Evolutionary conservation across 805 yeast genomes (phyloP).

Genomic region (Yamadazyma philogaea): DNA sequence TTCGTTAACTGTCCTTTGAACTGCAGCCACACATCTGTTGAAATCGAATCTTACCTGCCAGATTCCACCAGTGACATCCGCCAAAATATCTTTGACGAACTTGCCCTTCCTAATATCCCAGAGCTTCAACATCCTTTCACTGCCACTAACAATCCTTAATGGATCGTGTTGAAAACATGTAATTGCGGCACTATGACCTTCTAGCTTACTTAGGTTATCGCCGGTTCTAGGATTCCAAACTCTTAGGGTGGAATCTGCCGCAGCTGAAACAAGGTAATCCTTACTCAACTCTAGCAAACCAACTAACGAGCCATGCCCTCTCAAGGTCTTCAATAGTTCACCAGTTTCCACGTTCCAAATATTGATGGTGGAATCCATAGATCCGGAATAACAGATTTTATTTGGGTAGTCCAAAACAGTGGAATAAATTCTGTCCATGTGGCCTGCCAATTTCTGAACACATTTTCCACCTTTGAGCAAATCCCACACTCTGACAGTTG

Average conservation of each 20-base stretch:
- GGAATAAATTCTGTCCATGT: conserved; percentile 84
- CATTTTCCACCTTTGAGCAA: conserved; percentile 65
- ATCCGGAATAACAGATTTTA: conserved; percentile 82
- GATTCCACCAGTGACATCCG: conserved; percentile 76
- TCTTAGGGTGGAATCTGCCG: conserved; percentile 89
- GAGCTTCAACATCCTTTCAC: conserved; percentile 79
- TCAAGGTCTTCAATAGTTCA: conserved; percentile 60
- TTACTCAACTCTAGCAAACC: conserved; percentile 80
- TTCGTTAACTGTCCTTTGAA: conserved; percentile 53
- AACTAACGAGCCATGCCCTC: conserved; percentile 87
- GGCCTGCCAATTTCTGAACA: conserved; percentile 73
- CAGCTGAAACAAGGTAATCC: conserved; percentile 82
- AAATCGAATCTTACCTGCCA: conserved; percentile 94
- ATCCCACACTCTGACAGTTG: conserved; percentile 91
- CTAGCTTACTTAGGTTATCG: conserved; percentile 59
- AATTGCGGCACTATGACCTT: conserved; percentile 83
- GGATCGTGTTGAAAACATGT: conserved; percentile 92
- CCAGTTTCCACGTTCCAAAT: conserved; percentile 89
- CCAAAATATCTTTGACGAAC: conserved; percentile 67
- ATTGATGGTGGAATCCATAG: conserved; percentile 83
- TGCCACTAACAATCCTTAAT: conserved; percentile 80
- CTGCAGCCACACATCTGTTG: conserved; percentile 86
- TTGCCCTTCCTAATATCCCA: conserved; percentile 83
- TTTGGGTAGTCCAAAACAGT: conserved; percentile 76
- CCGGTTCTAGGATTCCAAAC: conserved; percentile 90